phyloP scores from a whole-genome alignment of 768 basidiomycete species.

The Xerocomellus amylosporus region DNA sequence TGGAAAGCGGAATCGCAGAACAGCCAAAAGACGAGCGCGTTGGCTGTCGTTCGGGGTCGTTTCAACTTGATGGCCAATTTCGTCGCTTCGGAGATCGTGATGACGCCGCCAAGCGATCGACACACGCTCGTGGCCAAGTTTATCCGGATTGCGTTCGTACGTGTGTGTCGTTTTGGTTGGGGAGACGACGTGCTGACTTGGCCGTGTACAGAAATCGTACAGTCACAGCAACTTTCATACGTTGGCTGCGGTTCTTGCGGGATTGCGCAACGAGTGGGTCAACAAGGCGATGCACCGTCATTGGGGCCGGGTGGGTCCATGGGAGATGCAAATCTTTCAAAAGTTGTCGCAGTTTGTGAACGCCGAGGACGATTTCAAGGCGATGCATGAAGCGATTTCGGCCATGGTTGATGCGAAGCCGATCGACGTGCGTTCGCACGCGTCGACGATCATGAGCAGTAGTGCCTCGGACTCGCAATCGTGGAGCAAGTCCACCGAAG shows the following conservation, averaged over 20 bases:
- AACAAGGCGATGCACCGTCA: slow-evolving; percentile 61
- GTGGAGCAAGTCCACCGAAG: slow-evolving; percentile 39
- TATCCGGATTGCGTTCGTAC: slow-evolving; percentile 81
- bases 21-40: slow-evolving; percentile 62
- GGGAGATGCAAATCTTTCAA: slow-evolving; percentile 70
- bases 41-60: slow-evolving; percentile 72
- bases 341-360: slow-evolving; percentile 69
- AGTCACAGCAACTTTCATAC: slow-evolving; percentile 73
- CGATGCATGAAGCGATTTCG: slow-evolving; percentile 64
- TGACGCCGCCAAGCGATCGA: slow-evolving; percentile 67
- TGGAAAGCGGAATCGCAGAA: slow-evolving; percentile 62
- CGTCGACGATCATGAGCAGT: slow-evolving; percentile 51
- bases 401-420: slow-evolving; percentile 66
- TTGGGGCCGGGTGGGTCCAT: slow-evolving; percentile 64
- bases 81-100: slow-evolving; percentile 73
- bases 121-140: slow-evolving; percentile 70
- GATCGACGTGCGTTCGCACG: slow-evolving; percentile 49
- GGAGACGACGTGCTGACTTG: not conserved
- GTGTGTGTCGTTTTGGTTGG: slow-evolving; percentile 19
- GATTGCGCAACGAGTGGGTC: slow-evolving; percentile 69
- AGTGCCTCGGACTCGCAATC: slow-evolving; percentile 40
- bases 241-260: slow-evolving; percentile 75
- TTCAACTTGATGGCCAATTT: slow-evolving; percentile 87
- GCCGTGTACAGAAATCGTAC: slow-evolving; percentile 67
- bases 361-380: slow-evolving; percentile 66